Evolutionary conservation across 768 basidiomycete genomes (phyloP), one percentile per base, ranked within the genome.

Genomic region (Kwoniella dejecticola): DNA sequence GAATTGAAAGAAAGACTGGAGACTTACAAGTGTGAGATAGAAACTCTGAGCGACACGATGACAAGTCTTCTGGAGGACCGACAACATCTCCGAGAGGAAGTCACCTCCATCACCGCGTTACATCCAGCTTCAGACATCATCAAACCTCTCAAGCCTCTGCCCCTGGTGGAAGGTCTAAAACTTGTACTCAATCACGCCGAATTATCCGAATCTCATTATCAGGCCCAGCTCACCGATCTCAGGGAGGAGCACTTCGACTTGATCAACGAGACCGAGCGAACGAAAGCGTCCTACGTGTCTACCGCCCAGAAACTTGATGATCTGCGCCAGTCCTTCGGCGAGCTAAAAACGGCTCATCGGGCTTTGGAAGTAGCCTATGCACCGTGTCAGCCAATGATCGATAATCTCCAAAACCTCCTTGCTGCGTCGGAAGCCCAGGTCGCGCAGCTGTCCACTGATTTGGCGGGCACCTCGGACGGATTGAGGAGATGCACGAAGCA

Each of bases 401-500:
- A 15, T 1, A 33, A 46, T 15, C 33, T 57, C 4, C 29, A 54
- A 23, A 17, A 21, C 11, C 15, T 24, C 3, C 40, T 58, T 4
- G 30, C 24, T 8, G 17, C 13, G 36, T 3, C 21, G 15, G 23
- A 41, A 13, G n/a, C 15, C 24, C 33, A 36, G 33, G 33, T 36
- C 15, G 33, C 15, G 15, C 33, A 36, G 15, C 33, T 36, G 33
- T 7, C 33, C 15, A 15, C 7, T 36, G 42, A 56, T 4, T 10
- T 56, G 36, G 15, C 15, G 11, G n/a, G 48, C 29, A 7, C 29
- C 17, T 21, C 3, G 17, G 29, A 60, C 7, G 30, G 33, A 21
- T 13, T 57, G 40, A 52, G 56, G 19, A 29, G n/a, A 11, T 38
- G 65, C 0, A 65, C 68, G 46, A 52, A 50, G 30, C 59, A 56